These are phyloP conservation scores for Lecanoromycetidae sp. DNA, from an alignment of 2,329 filamentous ascomycete species.

Conservation along the genomic window DNA sequence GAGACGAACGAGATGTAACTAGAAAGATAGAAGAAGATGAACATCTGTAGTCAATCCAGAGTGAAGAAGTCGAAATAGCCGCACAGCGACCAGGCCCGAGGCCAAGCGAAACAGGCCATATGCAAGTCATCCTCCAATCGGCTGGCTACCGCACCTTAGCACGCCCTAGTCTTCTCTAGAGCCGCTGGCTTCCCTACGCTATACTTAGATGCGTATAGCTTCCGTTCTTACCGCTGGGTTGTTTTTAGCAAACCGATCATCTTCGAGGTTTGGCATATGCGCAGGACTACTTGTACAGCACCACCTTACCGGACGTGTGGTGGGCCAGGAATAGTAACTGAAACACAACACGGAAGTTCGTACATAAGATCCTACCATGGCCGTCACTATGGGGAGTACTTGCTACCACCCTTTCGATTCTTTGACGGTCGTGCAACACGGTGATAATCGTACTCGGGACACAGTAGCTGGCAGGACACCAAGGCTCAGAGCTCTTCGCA, in stretches of 20 bases:
- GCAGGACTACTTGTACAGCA: background rate
- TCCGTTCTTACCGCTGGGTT: constrained; percentile 7
- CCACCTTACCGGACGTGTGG: background rate
- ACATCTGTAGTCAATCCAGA: background rate
- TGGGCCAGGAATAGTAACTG: constrained; percentile 3
- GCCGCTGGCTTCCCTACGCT: background rate
- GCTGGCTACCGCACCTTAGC: background rate
- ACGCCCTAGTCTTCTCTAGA: background rate
- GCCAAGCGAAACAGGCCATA: background rate
- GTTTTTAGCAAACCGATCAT: constrained; percentile 1
- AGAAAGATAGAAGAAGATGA: background rate
- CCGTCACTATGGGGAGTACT: background rate
- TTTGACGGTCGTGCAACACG: background rate
- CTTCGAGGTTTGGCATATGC: background rate
- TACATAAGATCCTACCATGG: constrained; percentile 3
- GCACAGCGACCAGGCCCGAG: background rate
- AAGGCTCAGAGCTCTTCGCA: background rate
- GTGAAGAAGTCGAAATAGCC: background rate
- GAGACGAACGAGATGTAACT: background rate
- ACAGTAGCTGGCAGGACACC: background rate
- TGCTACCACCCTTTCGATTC: background rate
- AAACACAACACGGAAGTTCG: background rate
- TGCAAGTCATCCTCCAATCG: constrained; percentile 1
- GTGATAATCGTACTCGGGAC: too few relatives aligned
- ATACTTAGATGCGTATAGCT: background rate